phyloP scores from a whole-genome alignment of 768 basidiomycete species.

The Russula compacta region DNA sequence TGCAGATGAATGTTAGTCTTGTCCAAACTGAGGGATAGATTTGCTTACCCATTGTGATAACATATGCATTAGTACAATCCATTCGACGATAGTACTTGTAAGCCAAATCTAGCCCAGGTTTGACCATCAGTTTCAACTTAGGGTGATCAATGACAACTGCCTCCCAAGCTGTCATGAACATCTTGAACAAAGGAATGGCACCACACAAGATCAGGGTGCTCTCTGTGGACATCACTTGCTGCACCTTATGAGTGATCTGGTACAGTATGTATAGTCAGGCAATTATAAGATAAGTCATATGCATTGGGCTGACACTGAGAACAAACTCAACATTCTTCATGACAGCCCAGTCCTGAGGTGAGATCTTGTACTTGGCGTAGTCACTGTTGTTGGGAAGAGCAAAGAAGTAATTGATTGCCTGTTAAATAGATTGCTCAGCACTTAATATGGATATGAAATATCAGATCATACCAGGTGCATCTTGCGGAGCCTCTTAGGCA shows the following conservation, averaged over 20 bases:
- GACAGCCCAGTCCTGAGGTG: background rate
- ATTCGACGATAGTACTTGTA: background rate
- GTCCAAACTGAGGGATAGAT: background rate
- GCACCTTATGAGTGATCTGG: background rate
- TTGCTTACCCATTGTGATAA: background rate
- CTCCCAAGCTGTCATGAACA: background rate
- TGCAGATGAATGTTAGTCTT: background rate
- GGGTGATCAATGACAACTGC: background rate
- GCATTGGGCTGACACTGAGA: background rate
- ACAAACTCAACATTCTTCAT: background rate
- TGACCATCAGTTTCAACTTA: background rate
- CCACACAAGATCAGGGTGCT: background rate
- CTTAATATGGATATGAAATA: background rate
- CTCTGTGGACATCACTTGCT: background rate
- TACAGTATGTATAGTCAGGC: no score
- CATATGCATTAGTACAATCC: background rate
- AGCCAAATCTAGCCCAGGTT: background rate
- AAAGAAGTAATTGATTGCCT: background rate
- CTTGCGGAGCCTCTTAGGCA: background rate
- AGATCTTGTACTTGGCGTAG: background rate
- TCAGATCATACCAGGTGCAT: background rate
- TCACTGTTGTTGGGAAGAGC: background rate
- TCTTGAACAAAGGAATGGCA: background rate
- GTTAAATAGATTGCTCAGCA: background rate
- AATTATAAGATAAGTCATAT: no score